These are phyloP conservation scores for Trichoderma gracile DNA, from an alignment of 2,329 filamentous ascomycete genomes.

Conservation along the genomic window DNA sequence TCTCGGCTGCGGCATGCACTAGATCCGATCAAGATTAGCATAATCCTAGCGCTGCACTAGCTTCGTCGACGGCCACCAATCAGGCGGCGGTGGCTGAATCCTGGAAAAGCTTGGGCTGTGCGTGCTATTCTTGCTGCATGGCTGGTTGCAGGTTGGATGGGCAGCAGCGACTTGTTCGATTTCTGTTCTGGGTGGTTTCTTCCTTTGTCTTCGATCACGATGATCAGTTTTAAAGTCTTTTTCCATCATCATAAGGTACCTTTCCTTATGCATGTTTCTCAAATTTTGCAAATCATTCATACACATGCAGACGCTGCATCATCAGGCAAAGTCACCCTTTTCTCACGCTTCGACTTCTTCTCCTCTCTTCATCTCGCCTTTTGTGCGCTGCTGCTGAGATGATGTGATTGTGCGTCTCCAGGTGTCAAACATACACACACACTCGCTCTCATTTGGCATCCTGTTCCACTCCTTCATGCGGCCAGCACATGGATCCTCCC, in stretches of 20 bases:
- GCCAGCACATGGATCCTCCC: conserved; percentile 12
- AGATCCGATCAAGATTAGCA: conserved; percentile 15
- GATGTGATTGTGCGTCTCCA: not conserved
- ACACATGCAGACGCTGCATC: too few relatives aligned
- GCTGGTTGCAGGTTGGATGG: not conserved
- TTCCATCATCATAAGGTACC: too few relatives aligned
- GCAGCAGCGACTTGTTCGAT: not conserved
- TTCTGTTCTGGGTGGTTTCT: not conserved
- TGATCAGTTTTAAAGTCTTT: too few relatives aligned
- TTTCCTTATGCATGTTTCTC: too few relatives aligned
- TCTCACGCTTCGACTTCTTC: too few relatives aligned
- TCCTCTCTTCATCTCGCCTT: not conserved
- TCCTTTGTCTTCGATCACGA: too few relatives aligned
- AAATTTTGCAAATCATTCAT: too few relatives aligned
- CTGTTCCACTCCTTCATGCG: conserved; percentile 4
- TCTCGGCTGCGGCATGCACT: conserved; percentile 3
- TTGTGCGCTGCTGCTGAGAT: not conserved
- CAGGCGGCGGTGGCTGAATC: conserved; percentile 8
- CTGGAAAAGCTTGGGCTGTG: conserved; percentile 13
- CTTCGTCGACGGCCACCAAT: not conserved
- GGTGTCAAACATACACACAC: not conserved
- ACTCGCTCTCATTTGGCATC: not conserved
- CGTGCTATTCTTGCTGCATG: conserved; percentile 1
- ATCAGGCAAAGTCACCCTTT: too few relatives aligned
- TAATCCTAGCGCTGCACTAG: not conserved